These are phyloP conservation scores for Acrocalymma vagum DNA, from an alignment of 2,329 filamentous ascomycete genomes.

Conservation along the genomic window DNA sequence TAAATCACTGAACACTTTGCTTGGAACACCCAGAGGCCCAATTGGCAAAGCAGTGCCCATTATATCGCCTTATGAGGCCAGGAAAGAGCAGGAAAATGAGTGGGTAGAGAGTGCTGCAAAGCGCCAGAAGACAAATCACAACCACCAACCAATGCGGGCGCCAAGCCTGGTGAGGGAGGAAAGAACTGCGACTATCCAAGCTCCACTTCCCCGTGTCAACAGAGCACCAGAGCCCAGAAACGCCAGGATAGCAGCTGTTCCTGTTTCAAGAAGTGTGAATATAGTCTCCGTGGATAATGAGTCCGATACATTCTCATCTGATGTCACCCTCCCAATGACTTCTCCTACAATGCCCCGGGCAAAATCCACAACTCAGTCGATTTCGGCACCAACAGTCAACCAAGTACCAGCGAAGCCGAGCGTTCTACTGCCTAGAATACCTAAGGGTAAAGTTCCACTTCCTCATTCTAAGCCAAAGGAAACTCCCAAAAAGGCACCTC, in stretches of 20 bases:
- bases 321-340: constrained; percentile 32
- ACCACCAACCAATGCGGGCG: constrained; percentile 11
- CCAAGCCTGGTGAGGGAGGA: constrained; percentile 25
- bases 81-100: constrained; percentile 38
- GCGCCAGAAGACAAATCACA: constrained; percentile 42
- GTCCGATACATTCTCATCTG: constrained; percentile 29
- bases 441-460: constrained; percentile 33
- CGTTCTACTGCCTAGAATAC: constrained; percentile 28
- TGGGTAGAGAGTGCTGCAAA: constrained; percentile 48
- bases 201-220: constrained; percentile 28
- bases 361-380: constrained; percentile 1
- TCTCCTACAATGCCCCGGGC: constrained; percentile 14
- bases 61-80: constrained; percentile 72
- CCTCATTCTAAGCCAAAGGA: constrained; percentile 29
- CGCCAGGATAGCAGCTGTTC: constrained; percentile 19
- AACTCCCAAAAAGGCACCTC: constrained; percentile 32
- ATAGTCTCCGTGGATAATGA: constrained; percentile 49
- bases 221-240: constrained; percentile 33
- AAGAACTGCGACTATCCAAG: constrained; percentile 18
- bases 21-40: constrained; percentile 71
- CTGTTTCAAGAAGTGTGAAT: constrained; percentile 33
- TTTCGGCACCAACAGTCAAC: constrained; percentile 11
- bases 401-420: constrained; percentile 7
- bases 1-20: constrained; percentile 68
- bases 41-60: constrained; percentile 68